A percentile compares a stretch with the other conserved stretches of the same genome.
Evolutionary conservation across 768 basidiomycete species (phyloP).

Genomic region (Sporobolomyces phaffii): DNA sequence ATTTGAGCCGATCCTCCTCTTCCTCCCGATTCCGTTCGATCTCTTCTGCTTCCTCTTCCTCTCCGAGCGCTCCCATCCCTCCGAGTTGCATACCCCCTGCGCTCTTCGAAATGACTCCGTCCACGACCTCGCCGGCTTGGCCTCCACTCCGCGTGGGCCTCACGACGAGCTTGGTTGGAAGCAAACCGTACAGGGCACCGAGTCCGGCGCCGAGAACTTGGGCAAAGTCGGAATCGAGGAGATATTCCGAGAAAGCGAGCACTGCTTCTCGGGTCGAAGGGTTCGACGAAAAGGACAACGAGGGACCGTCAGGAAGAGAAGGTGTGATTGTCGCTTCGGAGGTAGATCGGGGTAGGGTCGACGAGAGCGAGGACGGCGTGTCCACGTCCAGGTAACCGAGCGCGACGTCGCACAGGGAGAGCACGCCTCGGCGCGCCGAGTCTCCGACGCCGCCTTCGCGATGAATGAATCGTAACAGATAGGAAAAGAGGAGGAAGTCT

Average conservation of each 20-base stretch:
- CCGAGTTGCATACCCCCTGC: slow-evolving; percentile 65
- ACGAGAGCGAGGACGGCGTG: slow-evolving; percentile 9
- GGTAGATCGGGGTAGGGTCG: slow-evolving; percentile 20
- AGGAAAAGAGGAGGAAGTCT: slow-evolving; percentile 92
- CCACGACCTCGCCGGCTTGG: slow-evolving; percentile 36
- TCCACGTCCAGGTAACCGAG: slow-evolving; percentile 50
- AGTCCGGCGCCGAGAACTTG: slow-evolving; percentile 90
- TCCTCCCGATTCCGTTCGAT: slow-evolving; percentile 44
- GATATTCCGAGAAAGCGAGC: slow-evolving; percentile 81
- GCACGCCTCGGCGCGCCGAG: slow-evolving; percentile 79
- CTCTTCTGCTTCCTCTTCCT: slow-evolving; percentile 49
- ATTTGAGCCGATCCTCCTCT: slow-evolving; percentile 52
- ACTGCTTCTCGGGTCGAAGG: slow-evolving; percentile 60
- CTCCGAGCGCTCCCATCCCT: slow-evolving; percentile 52
- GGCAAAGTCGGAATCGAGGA: slow-evolving; percentile 96
- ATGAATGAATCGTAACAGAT: slow-evolving; percentile 88
- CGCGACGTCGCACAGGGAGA: slow-evolving; percentile 93
- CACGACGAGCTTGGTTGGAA: slow-evolving; percentile 80
- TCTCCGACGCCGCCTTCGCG: slow-evolving; percentile 90
- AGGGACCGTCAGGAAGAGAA: neutral
- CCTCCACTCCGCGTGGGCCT: slow-evolving; percentile 44
- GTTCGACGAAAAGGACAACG: neutral
- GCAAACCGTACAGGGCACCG: slow-evolving; percentile 82
- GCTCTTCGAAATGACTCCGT: slow-evolving; percentile 16
- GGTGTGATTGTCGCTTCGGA: slow-evolving; percentile 27